Base-by-base conservation (phyloP, 148 eudicot species). In the Fagopyrum tataricum region DNA sequence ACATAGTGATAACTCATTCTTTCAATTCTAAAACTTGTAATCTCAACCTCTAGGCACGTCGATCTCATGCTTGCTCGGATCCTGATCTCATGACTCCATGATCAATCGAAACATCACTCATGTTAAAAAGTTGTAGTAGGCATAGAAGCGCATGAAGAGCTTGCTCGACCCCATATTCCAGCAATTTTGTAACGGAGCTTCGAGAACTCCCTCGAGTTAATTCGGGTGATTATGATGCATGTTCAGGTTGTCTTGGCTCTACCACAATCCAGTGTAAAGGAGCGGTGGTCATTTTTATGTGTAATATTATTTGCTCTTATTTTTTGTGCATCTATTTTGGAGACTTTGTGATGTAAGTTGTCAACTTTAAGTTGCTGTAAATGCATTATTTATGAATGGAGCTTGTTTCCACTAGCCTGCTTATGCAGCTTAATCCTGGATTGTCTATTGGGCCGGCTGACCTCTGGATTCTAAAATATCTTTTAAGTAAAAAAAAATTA, bases 11-110 rank as follows among this genome's bases (percentile, higher is more conserved):
- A 31, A 31, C 21, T 37, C 21, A 4, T 64, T 5, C 18, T 39
- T 64, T 39, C 11, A 31, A 15, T 64, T 64, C 44, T 64, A 37
- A 26, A 46, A 56, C 62, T 2, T 56, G 0, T 14, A 20, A 56
- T 56, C 24, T 21, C 62, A 56, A 64, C 44, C 9, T 15, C 69
- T 37, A 64, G 69, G 69, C 69, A 31, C 69, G 44, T 0, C 69
- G 69, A n/a, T 31, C 69, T 64, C 44, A 64, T 31, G 69, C 69
- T 39, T 64, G 69, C 26, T 64, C 69, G n/a, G 69, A 61, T 61
- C 67, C 67, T 61, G 67, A 64, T 64, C 69, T 43, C 42, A 20
- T 64, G 43, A 64, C 69, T 37, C 44, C 69, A 15, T 64, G 43
- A 64, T 15, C 69, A 64, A 1, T 39, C 7, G 69, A 37, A 31